Percentiles rank a stretch among this genome's conserved stretches.
Conservation (phyloP, 306 rosid species). For the Vigna hirtella region DNA sequence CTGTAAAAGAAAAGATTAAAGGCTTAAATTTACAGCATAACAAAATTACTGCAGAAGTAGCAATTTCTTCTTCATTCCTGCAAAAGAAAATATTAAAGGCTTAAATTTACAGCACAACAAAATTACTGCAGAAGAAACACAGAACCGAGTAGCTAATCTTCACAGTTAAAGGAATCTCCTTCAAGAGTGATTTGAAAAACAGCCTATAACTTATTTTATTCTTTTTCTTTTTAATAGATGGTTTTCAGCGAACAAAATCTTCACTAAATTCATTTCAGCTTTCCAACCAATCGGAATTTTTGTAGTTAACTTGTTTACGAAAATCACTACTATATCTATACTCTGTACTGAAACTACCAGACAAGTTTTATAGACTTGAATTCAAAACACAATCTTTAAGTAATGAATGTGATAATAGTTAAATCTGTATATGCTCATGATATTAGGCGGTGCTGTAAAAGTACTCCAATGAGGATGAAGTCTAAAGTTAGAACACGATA, state of each 20-base stretch:
- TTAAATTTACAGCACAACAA: not conserved
- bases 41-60: not conserved
- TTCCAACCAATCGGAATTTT: not conserved
- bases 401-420: not conserved
- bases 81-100: too few relatives aligned
- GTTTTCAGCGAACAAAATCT: not conserved
- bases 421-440: not conserved
- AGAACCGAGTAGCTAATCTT: not conserved
- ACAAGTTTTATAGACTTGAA: not conserved
- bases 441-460: not conserved
- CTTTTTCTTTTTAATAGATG: too few relatives aligned
- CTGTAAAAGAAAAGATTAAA: constrained; percentile 35
- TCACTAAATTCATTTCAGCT: not conserved
- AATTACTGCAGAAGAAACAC: not conserved
- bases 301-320: not conserved
- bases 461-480: not conserved
- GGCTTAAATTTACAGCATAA: not conserved
- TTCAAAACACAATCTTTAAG: not conserved
- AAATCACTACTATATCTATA: not conserved
- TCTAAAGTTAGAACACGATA: constrained; percentile 3
- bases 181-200: not conserved
- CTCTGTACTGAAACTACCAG: not conserved
- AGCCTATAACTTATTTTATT: not conserved
- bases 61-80: too few relatives aligned
- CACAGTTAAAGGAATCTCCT: not conserved